These are phyloP conservation scores for Ophiocordyceps australis DNA, from an alignment of 2,329 filamentous ascomycete species.

Conservation along the genomic window DNA sequence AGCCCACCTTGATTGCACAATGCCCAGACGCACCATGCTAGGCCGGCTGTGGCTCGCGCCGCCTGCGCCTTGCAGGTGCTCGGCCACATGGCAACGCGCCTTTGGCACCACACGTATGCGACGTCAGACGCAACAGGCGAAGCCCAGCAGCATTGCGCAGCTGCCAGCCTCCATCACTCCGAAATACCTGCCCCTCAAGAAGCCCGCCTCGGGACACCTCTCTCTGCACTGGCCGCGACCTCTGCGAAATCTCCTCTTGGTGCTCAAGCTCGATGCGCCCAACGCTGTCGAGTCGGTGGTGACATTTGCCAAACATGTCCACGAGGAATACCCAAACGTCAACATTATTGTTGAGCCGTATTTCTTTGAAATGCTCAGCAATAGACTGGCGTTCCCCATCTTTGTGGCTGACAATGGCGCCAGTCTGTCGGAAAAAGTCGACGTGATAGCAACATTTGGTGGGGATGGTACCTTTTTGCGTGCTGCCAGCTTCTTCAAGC, in stretches of 20 bases:
- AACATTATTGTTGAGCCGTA: constrained; percentile 70
- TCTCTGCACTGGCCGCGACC: constrained; percentile 35
- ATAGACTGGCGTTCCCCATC: constrained; percentile 53
- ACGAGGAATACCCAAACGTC: constrained; percentile 60
- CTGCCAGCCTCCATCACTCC: constrained; percentile 16
- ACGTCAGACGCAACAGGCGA: constrained; percentile 10
- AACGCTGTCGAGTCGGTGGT: constrained; percentile 32
- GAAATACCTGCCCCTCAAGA: constrained; percentile 19
- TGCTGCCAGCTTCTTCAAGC: constrained; percentile 44
- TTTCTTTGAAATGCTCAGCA: constrained; percentile 55
- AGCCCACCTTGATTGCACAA: too few species aligned
- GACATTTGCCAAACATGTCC: constrained; percentile 51
- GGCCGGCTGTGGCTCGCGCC: too few species aligned
- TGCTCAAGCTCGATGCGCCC: constrained; percentile 38
- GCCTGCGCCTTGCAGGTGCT: not conserved
- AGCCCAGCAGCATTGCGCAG: constrained; percentile 12
- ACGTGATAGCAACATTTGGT: constrained; percentile 77
- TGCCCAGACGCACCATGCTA: too few species aligned
- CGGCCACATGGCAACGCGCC: constrained; percentile 9
- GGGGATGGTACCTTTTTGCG: constrained; percentile 42
- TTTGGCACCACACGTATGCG: constrained; percentile 28
- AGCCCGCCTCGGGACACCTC: constrained; percentile 31
- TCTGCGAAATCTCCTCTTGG: constrained; percentile 36
- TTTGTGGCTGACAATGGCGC: constrained; percentile 35
- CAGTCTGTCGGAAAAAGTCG: constrained; percentile 60